Percentiles rank a stretch among this genome's conserved stretches.
phyloP scores from a whole-genome alignment of 176 grass and related monocot genomes.

The Carex littledalei region DNA sequence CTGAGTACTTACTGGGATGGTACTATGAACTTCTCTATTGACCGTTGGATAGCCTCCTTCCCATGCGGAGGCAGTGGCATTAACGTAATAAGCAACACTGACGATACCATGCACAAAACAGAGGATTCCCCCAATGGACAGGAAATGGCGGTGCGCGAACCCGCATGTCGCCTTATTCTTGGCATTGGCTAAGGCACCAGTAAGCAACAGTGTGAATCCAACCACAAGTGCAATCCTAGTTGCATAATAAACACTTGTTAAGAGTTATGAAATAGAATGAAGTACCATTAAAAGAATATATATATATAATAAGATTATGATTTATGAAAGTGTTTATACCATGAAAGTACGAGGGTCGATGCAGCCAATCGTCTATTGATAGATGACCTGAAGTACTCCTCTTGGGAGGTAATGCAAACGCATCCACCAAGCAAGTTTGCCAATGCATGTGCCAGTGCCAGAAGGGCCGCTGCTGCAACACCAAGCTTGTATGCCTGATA shows the following conservation, averaged over 20 bases:
- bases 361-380: conserved; percentile 67
- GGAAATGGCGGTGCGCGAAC: conserved; percentile 55
- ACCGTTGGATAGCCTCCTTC: conserved; percentile 18
- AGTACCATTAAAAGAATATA: too few species aligned
- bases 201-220: conserved; percentile 67
- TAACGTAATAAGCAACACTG: conserved; percentile 61
- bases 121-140: conserved; percentile 64
- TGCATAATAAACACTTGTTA: neutral
- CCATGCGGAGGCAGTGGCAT: conserved; percentile 28
- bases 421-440: conserved; percentile 74
- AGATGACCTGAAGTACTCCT: conserved; percentile 62
- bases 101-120: conserved; percentile 78
- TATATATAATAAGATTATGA: neutral
- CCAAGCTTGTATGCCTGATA: conserved; percentile 76
- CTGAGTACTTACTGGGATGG: neutral
- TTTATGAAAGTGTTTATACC: conserved; percentile 34
- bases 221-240: conserved; percentile 55
- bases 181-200: conserved; percentile 68
- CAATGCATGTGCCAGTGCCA: conserved; percentile 58
- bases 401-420: conserved; percentile 70
- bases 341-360: conserved; percentile 61
- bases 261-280: neutral
- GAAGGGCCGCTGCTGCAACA: conserved; percentile 56
- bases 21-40: conserved; percentile 11
- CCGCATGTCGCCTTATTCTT: conserved; percentile 49